A percentile compares a stretch with the other conserved stretches of the same genome.
phyloP scores from a whole-genome alignment of 495 filamentous ascomycete genomes.

The Lichina pygmaea region DNA sequence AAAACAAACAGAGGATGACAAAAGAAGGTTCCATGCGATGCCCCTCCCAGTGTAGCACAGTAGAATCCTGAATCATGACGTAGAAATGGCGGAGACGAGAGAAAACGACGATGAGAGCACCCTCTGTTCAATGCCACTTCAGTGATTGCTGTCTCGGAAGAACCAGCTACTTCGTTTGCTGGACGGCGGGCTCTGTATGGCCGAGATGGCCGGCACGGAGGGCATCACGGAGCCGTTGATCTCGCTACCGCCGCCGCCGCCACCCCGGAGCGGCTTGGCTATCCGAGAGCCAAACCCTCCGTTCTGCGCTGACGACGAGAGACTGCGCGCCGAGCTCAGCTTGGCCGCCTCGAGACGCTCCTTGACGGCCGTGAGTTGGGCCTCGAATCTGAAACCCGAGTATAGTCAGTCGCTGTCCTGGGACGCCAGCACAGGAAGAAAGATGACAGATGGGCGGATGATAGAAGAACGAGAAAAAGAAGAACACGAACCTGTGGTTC shows the following conservation, averaged over 20 bases:
- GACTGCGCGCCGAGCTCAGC: constrained; percentile 55
- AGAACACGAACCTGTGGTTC: constrained; percentile 58
- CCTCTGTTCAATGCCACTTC: background rate
- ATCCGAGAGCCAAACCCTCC: constrained; percentile 60
- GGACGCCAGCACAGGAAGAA: background rate
- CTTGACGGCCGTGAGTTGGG: constrained; percentile 88
- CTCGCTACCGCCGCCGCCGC: constrained; percentile 23
- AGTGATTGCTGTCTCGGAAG: background rate
- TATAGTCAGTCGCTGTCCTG: background rate
- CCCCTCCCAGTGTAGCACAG: too few species aligned
- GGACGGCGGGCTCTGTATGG: background rate
- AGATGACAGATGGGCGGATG: background rate
- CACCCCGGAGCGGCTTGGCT: constrained; percentile 87
- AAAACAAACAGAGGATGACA: too few species aligned
- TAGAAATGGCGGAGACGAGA: background rate
- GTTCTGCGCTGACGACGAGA: constrained; percentile 30
- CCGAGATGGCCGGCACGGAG: background rate
- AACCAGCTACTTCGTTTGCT: background rate
- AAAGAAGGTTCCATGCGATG: too few species aligned
- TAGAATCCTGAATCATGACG: too few species aligned
- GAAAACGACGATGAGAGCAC: background rate
- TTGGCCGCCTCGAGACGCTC: constrained; percentile 93
- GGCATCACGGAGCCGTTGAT: background rate
- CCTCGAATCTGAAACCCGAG: constrained; percentile 48
- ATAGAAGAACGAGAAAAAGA: constrained; percentile 1